These are phyloP conservation scores for Xylariales sp. DNA, from an alignment of 2,329 filamentous ascomycete genomes.

Conservation along the genomic window DNA sequence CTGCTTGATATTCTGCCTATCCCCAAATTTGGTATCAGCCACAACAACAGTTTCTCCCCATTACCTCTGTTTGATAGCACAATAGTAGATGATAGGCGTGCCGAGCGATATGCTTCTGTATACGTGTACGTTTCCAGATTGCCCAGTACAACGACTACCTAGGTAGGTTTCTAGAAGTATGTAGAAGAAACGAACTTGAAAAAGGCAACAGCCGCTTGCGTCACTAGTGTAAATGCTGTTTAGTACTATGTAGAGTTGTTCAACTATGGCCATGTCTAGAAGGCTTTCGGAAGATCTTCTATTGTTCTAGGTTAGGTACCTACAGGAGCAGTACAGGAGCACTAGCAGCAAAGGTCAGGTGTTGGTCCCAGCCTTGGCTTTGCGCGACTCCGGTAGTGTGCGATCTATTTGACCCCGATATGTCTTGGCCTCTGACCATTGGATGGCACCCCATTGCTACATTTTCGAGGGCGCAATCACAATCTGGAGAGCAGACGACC, in stretches of 20 bases:
- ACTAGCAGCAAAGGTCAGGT: slow-evolving; percentile 15
- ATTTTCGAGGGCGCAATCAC: neutral
- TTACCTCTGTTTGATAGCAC: neutral
- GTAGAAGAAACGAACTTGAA: neutral
- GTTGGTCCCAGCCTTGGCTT: slow-evolving; percentile 21
- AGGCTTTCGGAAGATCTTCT: slow-evolving; percentile 2
- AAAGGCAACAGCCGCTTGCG: slow-evolving; percentile 6
- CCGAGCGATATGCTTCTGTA: neutral
- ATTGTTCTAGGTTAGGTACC: slow-evolving; percentile 1
- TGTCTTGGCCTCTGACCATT: slow-evolving; percentile 14
- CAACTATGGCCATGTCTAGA: neutral
- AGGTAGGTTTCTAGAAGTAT: slow-evolving; percentile 19
- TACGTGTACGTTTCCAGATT: neutral
- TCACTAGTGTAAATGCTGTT: neutral
- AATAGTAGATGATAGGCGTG: neutral
- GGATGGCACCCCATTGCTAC: slow-evolving; percentile 7
- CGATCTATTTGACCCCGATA: slow-evolving; percentile 19
- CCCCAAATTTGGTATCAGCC: slow-evolving; percentile 1
- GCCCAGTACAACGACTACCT: neutral
- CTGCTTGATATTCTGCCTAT: slow-evolving; percentile 8
- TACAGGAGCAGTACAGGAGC: neutral
- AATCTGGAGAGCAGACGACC: neutral
- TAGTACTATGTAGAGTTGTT: neutral
- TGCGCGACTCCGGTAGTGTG: slow-evolving; percentile 20
- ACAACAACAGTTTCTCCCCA: neutral